Base-by-base conservation (phyloP, 192 early-diverging fungal genomes). In the Linnemannia hyalina region DNA sequence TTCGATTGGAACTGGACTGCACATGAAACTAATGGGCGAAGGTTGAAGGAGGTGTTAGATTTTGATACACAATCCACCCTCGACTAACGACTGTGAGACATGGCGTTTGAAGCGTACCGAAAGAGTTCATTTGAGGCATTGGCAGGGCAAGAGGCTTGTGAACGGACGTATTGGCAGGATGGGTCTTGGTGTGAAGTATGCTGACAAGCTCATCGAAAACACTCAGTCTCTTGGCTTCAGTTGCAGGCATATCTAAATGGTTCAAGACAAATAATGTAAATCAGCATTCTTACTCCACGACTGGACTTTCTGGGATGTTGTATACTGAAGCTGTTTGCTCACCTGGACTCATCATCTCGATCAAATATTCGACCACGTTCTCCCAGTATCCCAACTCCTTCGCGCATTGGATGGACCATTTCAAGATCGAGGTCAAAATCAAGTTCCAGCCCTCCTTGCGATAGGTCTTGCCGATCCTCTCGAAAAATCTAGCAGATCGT, bases 391-490 rank as follows among this genome's bases (percentile, higher is more conserved):
- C 92, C 10, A 96, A 80, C 65, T 93, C 91, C 72, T 91, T 92
- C 4, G 96, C 96, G 88, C 97, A 97, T 15, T 89, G 89, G 7
- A 94, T 73, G 6, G 92, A 95, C 84, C 90, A 92, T 55, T 89
- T 81, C 42, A 96, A 75, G 23, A 97, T 95, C 9, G 92, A 92
- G 11, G 89, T 92, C 16, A 98, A 87, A 3, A 98, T 90, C 32
- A 85, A 75, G 73, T 89, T 88, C 97, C 97, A 98, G 44, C 88
- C 82, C 81, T 98, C 97, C 79, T 97, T 97, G 6, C 97, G 92
- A 87, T 98, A 98, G 9, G 95, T 97, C 74, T 95, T 97, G 65
- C 90, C 93, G 71, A 98, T 98, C 4, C 97, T 86, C 68, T 97
- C 96, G 88, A 95, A 98, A 80, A 98, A 98, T 60, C 92, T 94